Conservation (phyloP, 495 filamentous ascomycete genomes). For the Melanomma pulvis-pyrius region DNA sequence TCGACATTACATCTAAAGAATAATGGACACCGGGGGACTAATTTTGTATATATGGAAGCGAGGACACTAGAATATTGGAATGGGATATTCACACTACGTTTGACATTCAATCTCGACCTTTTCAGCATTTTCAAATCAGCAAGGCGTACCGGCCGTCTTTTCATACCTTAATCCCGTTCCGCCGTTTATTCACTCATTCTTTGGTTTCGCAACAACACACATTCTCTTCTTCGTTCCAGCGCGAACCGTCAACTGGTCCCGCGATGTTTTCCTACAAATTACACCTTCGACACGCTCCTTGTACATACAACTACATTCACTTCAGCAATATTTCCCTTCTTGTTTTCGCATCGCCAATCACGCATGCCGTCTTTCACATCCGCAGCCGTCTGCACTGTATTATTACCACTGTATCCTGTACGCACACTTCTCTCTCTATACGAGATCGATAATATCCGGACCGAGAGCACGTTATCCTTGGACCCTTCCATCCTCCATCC, state of each 20-base stretch:
- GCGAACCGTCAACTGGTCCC: not conserved
- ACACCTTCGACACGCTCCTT: not conserved
- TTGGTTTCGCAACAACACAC: not conserved
- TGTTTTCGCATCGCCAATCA: not conserved
- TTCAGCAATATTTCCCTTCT: not conserved
- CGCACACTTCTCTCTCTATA: too few species aligned
- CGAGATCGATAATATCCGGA: too few species aligned
- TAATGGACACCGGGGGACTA: constrained; percentile 1
- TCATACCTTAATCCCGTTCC: not conserved
- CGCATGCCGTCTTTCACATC: not conserved
- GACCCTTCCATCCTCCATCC: too few species aligned
- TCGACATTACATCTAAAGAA: not conserved
- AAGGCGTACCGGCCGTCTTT: not conserved
- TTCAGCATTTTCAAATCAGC: not conserved
- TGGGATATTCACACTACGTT: too few species aligned
- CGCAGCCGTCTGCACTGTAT: too few species aligned
- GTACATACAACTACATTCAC: not conserved
- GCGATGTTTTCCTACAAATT: not conserved
- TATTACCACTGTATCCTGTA: too few species aligned
- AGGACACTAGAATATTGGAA: not conserved
- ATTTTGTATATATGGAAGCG: constrained; percentile 10
- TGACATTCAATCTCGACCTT: not conserved
- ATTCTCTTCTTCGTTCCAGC: not conserved
- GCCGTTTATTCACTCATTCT: not conserved
- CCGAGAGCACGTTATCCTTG: too few species aligned